Evolutionary conservation across 1,284 basidiomycete genomes (phyloP), one percentile per base, ranked within the genome.

Genomic region (Fomitopsis palustris): DNA sequence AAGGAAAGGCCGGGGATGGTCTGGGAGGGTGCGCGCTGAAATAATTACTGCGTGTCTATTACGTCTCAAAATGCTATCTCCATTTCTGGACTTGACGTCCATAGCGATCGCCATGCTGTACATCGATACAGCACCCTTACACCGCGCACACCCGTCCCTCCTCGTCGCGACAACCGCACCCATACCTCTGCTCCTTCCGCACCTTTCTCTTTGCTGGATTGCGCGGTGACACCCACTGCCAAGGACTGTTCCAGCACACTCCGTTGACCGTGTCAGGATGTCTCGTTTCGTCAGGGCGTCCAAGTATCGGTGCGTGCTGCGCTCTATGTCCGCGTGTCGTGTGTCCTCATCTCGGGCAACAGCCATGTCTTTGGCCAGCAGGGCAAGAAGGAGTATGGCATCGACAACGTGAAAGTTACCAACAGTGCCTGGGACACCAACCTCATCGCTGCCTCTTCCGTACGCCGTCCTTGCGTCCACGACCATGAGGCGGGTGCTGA

Each of bases 381-480:
- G 61, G 83, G 87, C 27, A 95, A 95, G 81, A 93, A 90, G 70
- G 92, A 94, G 73, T 81, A 90, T 68, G 79, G 83, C 42, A 83
- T 93, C 68, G 96, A 98, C 74, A 98, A 98, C 70, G 84, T 96
- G 69, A 98, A 98, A 75, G 82, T 93, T 37, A 89, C 91, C 54
- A 88, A 85, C 70, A 92, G 85, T 65, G 95, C 96, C 17, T 98
- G 95, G 95, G 96, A 99, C 75, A 98, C 96, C 51, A 97, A 98
- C 74, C 79, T 98, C 64, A 80, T 98, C 65, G 82, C 92, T 63
- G 92, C 92, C n/a, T 93, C 92, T 63, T 88, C 81, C 49, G 91
- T 92, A 70, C 71, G 85, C 76, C 38, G 59, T n/a, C 47, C 45
- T 45, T 37, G 17, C 41, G 35, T 51, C 17, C 35, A 33, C 10